Conservation (phyloP, 345 rosid genomes). For the Laguncularia racemosa region DNA sequence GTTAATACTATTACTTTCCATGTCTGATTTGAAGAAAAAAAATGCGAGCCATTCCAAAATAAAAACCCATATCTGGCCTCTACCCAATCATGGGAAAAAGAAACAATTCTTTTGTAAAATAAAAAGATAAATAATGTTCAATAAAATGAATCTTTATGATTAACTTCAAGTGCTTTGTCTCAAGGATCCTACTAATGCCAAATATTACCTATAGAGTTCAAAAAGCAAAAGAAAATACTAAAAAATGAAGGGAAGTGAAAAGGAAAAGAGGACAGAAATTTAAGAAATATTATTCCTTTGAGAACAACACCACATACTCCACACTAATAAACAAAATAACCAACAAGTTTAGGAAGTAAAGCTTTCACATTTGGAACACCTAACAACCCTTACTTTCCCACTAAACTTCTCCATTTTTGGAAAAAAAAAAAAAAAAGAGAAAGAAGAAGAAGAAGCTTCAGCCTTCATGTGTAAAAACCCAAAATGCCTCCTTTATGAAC, state of each 20-base stretch:
- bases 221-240: neutral
- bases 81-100: no score
- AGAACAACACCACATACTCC: constrained; percentile 98
- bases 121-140: no score
- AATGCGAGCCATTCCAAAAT: no score
- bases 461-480: no score
- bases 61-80: no score
- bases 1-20: no score
- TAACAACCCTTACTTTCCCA: constrained; percentile 55
- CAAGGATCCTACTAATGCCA: neutral
- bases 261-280: neutral
- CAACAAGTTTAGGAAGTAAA: constrained; percentile 75
- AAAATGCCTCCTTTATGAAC: no score
- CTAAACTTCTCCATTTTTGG: constrained; percentile 47
- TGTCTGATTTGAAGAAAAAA: no score
- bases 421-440: neutral
- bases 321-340: constrained; percentile 70
- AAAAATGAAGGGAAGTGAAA: no score
- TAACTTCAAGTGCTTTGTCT: no score
- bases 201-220: neutral
- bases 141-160: neutral
- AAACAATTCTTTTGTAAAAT: no score
- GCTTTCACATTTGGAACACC: constrained; percentile 90
- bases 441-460: no score
- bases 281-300: constrained; percentile 40